These are phyloP conservation scores for Vaucheria bursata DNA, from an alignment of 352 stramenopile species.

Conservation along the genomic window DNA sequence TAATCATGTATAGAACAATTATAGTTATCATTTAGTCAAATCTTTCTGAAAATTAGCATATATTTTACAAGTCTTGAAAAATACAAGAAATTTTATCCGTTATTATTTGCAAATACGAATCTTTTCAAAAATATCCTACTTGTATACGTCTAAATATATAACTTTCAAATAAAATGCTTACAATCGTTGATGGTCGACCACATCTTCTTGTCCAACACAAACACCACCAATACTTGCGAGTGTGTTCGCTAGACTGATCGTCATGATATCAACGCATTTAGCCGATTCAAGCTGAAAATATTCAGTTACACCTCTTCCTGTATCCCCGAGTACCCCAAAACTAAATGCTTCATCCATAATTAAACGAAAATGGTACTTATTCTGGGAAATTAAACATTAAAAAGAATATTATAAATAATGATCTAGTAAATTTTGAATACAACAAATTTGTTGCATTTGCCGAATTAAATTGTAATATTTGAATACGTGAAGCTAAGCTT, in stretches of 20 bases:
- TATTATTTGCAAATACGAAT: neutral
- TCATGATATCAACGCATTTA: slow-evolving; percentile 79
- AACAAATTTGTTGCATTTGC: no score
- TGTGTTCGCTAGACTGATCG: slow-evolving; percentile 80
- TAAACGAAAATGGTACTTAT: slow-evolving; percentile 64
- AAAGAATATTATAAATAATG: no score
- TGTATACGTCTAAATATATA: neutral
- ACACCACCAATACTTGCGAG: slow-evolving; percentile 87
- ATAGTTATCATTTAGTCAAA: neutral
- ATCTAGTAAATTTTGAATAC: no score
- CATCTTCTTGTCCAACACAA: slow-evolving; percentile 67
- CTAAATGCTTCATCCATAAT: slow-evolving; percentile 69
- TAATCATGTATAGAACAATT: neutral
- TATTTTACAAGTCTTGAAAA: neutral
- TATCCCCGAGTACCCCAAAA: slow-evolving; percentile 88
- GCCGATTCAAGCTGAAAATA: slow-evolving; percentile 38
- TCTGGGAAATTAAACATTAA: no score
- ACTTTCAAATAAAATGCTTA: slow-evolving; percentile 54
- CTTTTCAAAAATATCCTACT: neutral
- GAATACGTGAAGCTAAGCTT: no score
- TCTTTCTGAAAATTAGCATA: neutral
- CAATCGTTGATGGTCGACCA: slow-evolving; percentile 71
- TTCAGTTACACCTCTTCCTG: slow-evolving; percentile 63
- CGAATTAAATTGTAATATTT: no score
- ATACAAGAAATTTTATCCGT: neutral